Conservation (phyloP, 208 protist genomes). For the Leishmania tarentolae region DNA sequence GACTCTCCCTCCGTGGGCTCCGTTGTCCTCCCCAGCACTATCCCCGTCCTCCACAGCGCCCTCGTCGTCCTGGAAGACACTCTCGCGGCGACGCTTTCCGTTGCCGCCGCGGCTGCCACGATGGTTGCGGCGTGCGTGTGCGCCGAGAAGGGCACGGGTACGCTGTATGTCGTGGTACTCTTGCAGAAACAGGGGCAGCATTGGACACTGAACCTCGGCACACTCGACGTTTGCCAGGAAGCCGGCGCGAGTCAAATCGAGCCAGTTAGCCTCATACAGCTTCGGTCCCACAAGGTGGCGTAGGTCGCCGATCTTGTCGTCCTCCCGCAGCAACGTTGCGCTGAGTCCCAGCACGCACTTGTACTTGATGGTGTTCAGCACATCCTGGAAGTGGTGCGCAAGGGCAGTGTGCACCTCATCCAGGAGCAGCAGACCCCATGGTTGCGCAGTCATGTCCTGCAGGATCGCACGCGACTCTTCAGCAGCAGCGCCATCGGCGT, state of each 20-base stretch:
- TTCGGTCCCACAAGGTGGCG: conserved; percentile 99
- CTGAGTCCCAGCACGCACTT: conserved; percentile 99
- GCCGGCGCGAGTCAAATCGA: conserved; percentile 95
- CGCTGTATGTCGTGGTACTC: conserved; percentile 53
- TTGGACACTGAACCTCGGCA: conserved; percentile 97
- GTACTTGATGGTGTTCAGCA: conserved; percentile 91
- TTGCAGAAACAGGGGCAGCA: conserved; percentile 85
- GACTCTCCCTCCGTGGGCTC: not conserved
- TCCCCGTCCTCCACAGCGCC: conserved; percentile 11
- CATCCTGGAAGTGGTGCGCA: conserved; percentile 96
- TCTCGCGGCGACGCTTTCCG: conserved; percentile 3
- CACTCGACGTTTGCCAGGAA: conserved; percentile 98
- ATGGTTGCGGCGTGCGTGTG: not conserved
- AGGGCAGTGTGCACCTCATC: conserved; percentile 99
- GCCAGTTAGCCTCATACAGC: conserved; percentile 99
- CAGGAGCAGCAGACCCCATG: conserved; percentile 99
- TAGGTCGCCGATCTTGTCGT: conserved; percentile 97
- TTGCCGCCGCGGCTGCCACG: not conserved
- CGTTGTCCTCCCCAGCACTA: not conserved
- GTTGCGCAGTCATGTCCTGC: conserved; percentile 42
- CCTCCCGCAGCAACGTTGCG: conserved; percentile 96
- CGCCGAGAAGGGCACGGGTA: conserved; percentile 13
- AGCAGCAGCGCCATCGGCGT: conserved; percentile 41
- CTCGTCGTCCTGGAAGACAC: not conserved
- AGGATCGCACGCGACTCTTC: conserved; percentile 77